Evolutionary conservation across 768 basidiomycete species (phyloP), one percentile per base, ranked within the genome.

Genomic region (Rhodotorula babjevae): DNA sequence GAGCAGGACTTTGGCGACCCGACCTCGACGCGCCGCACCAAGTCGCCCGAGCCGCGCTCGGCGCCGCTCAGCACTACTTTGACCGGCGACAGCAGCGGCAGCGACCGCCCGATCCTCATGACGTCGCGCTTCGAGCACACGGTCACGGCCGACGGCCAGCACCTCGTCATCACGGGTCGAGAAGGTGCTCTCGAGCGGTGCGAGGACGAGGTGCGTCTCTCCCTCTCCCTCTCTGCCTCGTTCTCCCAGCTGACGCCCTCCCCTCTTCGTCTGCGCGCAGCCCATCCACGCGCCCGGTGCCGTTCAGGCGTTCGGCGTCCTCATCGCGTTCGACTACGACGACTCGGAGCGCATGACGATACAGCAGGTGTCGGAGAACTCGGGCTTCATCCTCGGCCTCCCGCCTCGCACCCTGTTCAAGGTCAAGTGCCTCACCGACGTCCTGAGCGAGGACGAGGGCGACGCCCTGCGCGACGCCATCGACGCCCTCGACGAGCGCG

Each of bases 311-410:
- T 93, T 89, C 77, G 91, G 90, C n/a, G 88, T 92, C 0, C 83
- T 92, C 8, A 85, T 92, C 62, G 89, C 85, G 2, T 81, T 91
- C 1, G 87, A 89, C 70, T 86, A 89, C 74, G 79, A 85, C 27
- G 82, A 84, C 15, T 86, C 88, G 33, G 86, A 83, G 0, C 81
- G 82, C 7, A 81, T 91, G 21, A 75, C 84, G 14, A 89, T 92
- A 50, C 84, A 87, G 21, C 91, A 92, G 77, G 89, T 90, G 0
- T 92, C 90, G 42, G 91, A 92, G 89, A 92, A 93, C 75, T 85
- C 88, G 1, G 85, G 86, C 6, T 86, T 89, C 73, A 79, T 92
- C n/a, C 83, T 93, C 19, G 90, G 90, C 1, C 83, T 91, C 8
- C 86, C 89, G 1, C 89, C 90, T 0, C 81, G 80, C 11, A 87